Percentiles rank a stretch among this genome's conserved stretches.
These are phyloP conservation scores for Middelhovenomyces tepae DNA, from an alignment of 805 yeast genomes.

Conservation along the genomic window DNA sequence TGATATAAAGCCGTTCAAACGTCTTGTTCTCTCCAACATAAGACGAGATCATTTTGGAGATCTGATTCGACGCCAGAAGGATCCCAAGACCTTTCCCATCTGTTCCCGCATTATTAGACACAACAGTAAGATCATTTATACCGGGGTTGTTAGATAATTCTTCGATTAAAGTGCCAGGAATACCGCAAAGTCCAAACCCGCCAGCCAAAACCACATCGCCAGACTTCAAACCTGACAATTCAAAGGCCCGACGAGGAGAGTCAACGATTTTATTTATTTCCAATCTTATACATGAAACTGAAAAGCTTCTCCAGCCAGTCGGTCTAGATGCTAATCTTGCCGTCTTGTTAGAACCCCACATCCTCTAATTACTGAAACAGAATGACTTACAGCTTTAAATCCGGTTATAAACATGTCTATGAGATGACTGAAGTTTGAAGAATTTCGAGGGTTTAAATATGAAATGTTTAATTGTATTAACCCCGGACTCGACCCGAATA, in stretches of 20 bases:
- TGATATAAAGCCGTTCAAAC: constrained; percentile 33
- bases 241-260: neutral
- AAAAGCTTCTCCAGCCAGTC: no score
- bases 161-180: constrained; percentile 37
- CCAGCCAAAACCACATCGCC: constrained; percentile 34
- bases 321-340: no score
- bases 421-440: no score
- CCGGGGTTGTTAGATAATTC: constrained; percentile 29
- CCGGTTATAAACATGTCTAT: no score
- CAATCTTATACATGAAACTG: no score
- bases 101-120: constrained; percentile 42
- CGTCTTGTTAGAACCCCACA: no score
- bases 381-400: no score
- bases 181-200: constrained; percentile 42
- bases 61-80: constrained; percentile 35
- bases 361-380: no score
- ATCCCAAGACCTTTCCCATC: constrained; percentile 37
- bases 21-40: constrained; percentile 39
- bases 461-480: no score
- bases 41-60: constrained; percentile 37
- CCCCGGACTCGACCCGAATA: no score
- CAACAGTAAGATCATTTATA: constrained; percentile 34
- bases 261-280: neutral
- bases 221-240: constrained; percentile 3
- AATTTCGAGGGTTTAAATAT: no score